These are phyloP conservation scores for Phytopythium montanum DNA, from an alignment of 352 stramenopile genomes.

Conservation along the genomic window DNA sequence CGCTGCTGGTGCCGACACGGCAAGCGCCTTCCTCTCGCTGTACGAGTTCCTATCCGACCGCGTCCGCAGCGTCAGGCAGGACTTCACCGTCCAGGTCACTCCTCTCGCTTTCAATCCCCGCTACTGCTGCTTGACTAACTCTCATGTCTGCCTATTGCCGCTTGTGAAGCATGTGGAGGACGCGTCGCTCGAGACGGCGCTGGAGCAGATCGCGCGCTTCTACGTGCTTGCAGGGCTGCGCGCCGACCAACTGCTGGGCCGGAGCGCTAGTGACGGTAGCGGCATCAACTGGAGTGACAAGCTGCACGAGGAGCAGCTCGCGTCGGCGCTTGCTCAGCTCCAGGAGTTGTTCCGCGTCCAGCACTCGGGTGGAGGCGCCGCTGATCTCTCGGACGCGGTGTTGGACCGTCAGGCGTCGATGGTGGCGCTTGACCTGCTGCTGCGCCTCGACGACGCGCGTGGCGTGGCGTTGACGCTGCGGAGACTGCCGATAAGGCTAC, in stretches of 20 bases:
- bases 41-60: conserved; percentile 76
- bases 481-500: conserved; percentile 23
- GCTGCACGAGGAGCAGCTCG: conserved; percentile 67
- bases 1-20: neutral
- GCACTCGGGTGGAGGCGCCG: neutral
- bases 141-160: no score
- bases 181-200: conserved; percentile 25
- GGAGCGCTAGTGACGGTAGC: neutral
- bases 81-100: conserved; percentile 62
- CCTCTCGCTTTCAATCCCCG: neutral
- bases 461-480: conserved; percentile 37
- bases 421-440: conserved; percentile 49
- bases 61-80: conserved; percentile 65
- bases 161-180: conserved; percentile 31
- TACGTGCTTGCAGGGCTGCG: conserved; percentile 45
- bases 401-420: conserved; percentile 30
- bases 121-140: neutral
- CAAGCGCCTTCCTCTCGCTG: conserved; percentile 46
- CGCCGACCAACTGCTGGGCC: conserved; percentile 28
- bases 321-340: conserved; percentile 55
- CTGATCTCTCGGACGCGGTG: neutral
- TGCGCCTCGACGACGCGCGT: conserved; percentile 48
- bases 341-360: conserved; percentile 30
- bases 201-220: conserved; percentile 53
- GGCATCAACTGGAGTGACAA: conserved; percentile 56